A percentile compares a stretch with the other conserved stretches of the same genome.
phyloP scores from a whole-genome alignment of 345 rosid genomes.

The Cardamine chenopodiifolia region DNA sequence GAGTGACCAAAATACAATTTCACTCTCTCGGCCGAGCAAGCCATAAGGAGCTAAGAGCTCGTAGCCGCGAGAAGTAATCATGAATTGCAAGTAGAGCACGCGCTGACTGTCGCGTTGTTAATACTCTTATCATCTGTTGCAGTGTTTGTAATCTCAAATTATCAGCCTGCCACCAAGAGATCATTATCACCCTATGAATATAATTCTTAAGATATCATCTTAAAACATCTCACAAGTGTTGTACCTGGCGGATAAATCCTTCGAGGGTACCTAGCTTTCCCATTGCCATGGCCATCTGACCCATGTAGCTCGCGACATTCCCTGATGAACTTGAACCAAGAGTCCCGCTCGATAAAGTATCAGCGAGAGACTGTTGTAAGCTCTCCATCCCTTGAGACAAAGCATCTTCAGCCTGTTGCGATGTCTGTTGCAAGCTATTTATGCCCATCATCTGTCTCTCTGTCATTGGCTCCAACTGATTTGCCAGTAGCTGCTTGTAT shows the following conservation, averaged over 20 bases:
- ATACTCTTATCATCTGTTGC: slow-evolving; percentile 91
- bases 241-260: slow-evolving; percentile 95
- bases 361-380: slow-evolving; percentile 90
- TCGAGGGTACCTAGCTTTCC: slow-evolving; percentile 98
- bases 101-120: slow-evolving; percentile 91
- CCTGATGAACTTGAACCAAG: slow-evolving; percentile 88
- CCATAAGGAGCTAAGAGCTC: slow-evolving; percentile 98
- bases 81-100: slow-evolving; percentile 92
- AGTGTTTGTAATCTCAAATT: slow-evolving; percentile 87
- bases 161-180: slow-evolving; percentile 70
- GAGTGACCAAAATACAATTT: slow-evolving; percentile 30
- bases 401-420: slow-evolving; percentile 99
- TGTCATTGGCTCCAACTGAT: slow-evolving; percentile 93
- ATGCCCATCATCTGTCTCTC: slow-evolving; percentile 86
- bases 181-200: not conserved
- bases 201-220: slow-evolving; percentile 9
- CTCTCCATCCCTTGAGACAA: slow-evolving; percentile 99
- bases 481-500: slow-evolving; percentile 71
- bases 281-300: slow-evolving; percentile 99
- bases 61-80: slow-evolving; percentile 82
- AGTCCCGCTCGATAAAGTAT: slow-evolving; percentile 86
- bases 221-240: slow-evolving; percentile 9
- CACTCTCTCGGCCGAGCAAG: slow-evolving; percentile 94
- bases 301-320: slow-evolving; percentile 95
- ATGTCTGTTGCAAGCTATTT: slow-evolving; percentile 87